phyloP scores from a whole-genome alignment of 2,329 filamentous ascomycete species.

The Albophoma yamanashiensis region DNA sequence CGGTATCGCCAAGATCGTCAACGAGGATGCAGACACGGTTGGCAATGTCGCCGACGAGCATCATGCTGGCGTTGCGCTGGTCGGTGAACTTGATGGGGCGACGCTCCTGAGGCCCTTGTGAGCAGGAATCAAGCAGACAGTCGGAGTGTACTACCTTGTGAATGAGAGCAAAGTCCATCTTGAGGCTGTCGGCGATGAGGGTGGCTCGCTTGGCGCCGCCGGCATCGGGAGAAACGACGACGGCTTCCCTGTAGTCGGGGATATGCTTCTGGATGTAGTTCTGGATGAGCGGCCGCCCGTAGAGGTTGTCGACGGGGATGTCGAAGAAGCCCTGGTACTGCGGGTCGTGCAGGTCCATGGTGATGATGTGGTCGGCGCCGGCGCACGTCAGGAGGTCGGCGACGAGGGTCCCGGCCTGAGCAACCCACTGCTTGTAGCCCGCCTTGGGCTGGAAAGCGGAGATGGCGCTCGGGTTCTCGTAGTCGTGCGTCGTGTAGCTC shows the following conservation, averaged over 20 bases:
- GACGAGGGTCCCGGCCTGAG: conserved; percentile 88
- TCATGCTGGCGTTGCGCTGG: conserved; percentile 87
- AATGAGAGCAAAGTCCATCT: conserved; percentile 93
- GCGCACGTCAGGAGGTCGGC: conserved; percentile 92
- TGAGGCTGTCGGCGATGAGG: conserved; percentile 83
- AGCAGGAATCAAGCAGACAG: conserved; percentile 19
- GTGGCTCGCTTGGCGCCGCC: conserved; percentile 95
- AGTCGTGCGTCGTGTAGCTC: conserved; percentile 54
- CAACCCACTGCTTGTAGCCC: conserved; percentile 97
- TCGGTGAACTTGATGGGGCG: conserved; percentile 81
- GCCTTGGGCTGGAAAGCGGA: conserved; percentile 65
- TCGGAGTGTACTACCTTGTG: conserved; percentile 58
- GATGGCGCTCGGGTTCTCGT: conserved; percentile 45
- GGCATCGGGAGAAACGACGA: conserved; percentile 93
- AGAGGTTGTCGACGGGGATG: conserved; percentile 95
- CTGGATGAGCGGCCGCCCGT: conserved; percentile 66
- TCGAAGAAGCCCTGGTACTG: conserved; percentile 99
- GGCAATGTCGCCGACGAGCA: conserved; percentile 80
- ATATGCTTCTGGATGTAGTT: conserved; percentile 71
- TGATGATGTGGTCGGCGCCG: conserved; percentile 93
- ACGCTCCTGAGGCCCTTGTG: conserved; percentile 53
- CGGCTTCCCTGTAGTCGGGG: conserved; percentile 71
- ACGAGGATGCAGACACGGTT: conserved; percentile 80
- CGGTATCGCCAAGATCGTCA: conserved; percentile 91
- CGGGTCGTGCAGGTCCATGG: conserved; percentile 92